These are phyloP conservation scores for Halophytophthora polymorphica DNA, from an alignment of 352 stramenopile species.

Conservation along the genomic window DNA sequence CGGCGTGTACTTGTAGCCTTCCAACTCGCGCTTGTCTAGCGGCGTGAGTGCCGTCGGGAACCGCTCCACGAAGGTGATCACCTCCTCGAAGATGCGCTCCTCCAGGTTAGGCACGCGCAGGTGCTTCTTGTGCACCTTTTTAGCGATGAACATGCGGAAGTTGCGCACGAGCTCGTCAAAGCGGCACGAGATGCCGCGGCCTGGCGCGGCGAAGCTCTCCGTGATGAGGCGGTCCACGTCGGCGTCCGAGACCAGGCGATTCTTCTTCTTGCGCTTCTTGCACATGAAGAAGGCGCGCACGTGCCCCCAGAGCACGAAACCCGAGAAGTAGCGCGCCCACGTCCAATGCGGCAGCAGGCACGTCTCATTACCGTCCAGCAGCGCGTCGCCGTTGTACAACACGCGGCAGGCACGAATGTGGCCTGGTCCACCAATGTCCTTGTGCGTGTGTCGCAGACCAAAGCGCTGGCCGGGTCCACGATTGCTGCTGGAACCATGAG, in stretches of 20 bases:
- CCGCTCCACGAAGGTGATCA: slow-evolving; percentile 74
- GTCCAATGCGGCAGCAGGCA: slow-evolving; percentile 51
- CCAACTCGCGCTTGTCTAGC: slow-evolving; percentile 75
- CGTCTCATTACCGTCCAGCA: slow-evolving; percentile 65
- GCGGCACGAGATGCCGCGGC: slow-evolving; percentile 68
- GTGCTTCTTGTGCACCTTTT: slow-evolving; percentile 61
- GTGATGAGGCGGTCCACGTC: slow-evolving; percentile 67
- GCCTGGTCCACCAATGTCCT: slow-evolving; percentile 30
- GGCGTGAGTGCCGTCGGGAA: slow-evolving; percentile 63
- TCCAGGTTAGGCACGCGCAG: slow-evolving; percentile 60
- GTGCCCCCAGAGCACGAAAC: slow-evolving; percentile 47
- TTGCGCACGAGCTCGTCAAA: slow-evolving; percentile 81
- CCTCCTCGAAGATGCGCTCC: slow-evolving; percentile 63
- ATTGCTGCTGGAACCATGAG: slow-evolving; percentile 12
- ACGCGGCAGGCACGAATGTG: slow-evolving; percentile 76
- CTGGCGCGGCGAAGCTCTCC: slow-evolving; percentile 54
- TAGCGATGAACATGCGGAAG: slow-evolving; percentile 80
- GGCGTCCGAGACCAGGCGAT: slow-evolving; percentile 56
- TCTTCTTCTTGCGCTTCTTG: slow-evolving; percentile 41
- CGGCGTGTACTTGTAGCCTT: slow-evolving; percentile 78
- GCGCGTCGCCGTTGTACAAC: slow-evolving; percentile 67
- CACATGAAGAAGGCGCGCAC: slow-evolving; percentile 37
- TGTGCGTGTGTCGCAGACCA: slow-evolving; percentile 51
- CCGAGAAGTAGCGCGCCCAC: slow-evolving; percentile 62
- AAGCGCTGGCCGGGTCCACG: slow-evolving; percentile 24